Evolutionary conservation across 306 rosid genomes (phyloP), one percentile per base, ranked within the genome.

Genomic region (Cucumis hystrix): DNA sequence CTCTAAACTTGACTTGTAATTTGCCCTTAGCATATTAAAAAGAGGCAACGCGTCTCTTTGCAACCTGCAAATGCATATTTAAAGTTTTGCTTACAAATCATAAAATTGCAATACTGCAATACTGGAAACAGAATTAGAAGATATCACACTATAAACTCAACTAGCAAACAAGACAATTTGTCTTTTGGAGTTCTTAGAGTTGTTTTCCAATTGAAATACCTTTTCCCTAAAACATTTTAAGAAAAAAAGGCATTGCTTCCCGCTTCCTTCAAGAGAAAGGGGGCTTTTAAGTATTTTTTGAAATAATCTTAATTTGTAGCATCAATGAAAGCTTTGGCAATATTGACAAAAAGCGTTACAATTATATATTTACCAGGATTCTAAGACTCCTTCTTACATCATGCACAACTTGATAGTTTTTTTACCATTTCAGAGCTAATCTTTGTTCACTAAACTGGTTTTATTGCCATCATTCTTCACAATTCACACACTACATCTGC

Each of bases 31-130:
- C 93, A 89, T 91, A 79, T 86, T 96, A 71, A 91, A 92, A 82
- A 96, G 97, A 4, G 98, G 98, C 77, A 91, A 71, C 72, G 98
- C 93, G 83, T 92, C 96, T 85, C 98, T 89, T 84, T 91, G 91
- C 97, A 95, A 82, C 86, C 98, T 95, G 95, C 80, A 83, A 74
- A 47, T 49, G 45, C 74, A 30, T 28, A 49, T 62, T 43, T 52
- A n/a, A 30, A 49, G 52, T 77, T 45, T 8, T 57, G 72, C 40
- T 7, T 55, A 60, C 6, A 8, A 43, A 40, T 28, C 51, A 75
- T 40, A 56, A 56, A 37, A 7, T 12, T 9, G 40, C 21, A 47
- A 15, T 71, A 49, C 76, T 9, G 40, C 21, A 47, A 25, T 71
- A 49, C 76, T 25, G 39, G 45, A 43, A 71, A 51, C 13, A 49